Evolutionary conservation across 2,329 filamentous ascomycete species (phyloP).

Genomic region (Pseudocercospora eumusae): DNA sequence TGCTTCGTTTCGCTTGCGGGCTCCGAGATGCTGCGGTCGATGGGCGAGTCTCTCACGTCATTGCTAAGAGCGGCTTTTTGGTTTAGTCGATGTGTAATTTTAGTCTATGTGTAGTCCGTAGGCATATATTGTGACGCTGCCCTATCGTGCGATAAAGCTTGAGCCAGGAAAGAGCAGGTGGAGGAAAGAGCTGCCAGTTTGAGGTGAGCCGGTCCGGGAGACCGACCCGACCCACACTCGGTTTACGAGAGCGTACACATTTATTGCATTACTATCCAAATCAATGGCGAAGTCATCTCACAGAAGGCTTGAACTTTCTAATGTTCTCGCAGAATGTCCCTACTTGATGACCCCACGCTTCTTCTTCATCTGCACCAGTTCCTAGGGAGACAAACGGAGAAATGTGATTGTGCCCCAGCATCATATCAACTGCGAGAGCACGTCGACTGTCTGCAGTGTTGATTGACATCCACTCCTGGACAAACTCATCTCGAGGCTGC

Average conservation of each 20-base stretch:
- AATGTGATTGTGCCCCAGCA: conserved; percentile 35
- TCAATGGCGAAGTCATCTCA: neutral
- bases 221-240: neutral
- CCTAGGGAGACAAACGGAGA: conserved; percentile 29
- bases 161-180: conserved; percentile 10
- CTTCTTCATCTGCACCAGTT: conserved; percentile 32
- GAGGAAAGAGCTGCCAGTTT: conserved; percentile 19
- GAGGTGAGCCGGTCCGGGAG: too few relatives aligned
- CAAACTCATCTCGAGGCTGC: conserved; percentile 30
- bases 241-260: neutral
- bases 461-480: conserved; percentile 28
- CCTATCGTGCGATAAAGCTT: conserved; percentile 9
- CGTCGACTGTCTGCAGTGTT: conserved; percentile 21
- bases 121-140: neutral
- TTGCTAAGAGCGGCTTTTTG: neutral
- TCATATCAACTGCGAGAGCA: conserved; percentile 30
- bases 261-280: neutral
- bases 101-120: neutral
- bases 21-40: neutral
- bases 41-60: neutral
- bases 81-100: too few relatives aligned
- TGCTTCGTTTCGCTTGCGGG: neutral
- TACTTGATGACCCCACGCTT: conserved; percentile 34
- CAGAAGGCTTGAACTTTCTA: conserved; percentile 19
- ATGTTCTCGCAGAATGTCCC: conserved; percentile 30